phyloP scores from a whole-genome alignment of 495 filamentous ascomycete species.

The Aspergillus ostianus region DNA sequence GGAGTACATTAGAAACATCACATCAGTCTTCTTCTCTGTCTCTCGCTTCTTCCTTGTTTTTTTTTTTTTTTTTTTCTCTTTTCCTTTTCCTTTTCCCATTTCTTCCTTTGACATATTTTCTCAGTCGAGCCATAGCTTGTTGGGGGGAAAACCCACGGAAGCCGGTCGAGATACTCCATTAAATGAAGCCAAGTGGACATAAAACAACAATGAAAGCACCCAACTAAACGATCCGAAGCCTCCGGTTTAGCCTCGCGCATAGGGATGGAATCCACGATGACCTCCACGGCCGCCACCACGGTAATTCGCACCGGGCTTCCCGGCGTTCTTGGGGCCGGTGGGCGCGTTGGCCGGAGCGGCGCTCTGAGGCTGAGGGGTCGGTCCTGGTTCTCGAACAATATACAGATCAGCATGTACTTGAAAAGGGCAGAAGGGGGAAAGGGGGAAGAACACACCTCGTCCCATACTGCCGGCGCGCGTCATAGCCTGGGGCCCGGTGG shows the following conservation, averaged over 20 bases:
- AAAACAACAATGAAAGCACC: conserved; percentile 5
- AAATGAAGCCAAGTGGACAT: not conserved
- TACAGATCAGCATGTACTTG: not conserved
- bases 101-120: too few species aligned
- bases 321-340: conserved; percentile 94
- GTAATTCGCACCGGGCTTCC: conserved; percentile 91
- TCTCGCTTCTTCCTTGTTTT: too few species aligned
- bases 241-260: conserved; percentile 45
- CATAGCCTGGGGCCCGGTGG: conserved; percentile 51
- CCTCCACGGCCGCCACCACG: conserved; percentile 85
- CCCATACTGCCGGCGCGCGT: conserved; percentile 50
- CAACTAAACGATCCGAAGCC: not conserved
- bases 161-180: not conserved
- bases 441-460: conserved; percentile 39
- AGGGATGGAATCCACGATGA: conserved; percentile 78
- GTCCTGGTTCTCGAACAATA: conserved; percentile 25
- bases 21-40: not conserved
- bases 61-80: too few species aligned
- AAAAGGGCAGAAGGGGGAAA: conserved; percentile 4
- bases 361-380: conserved; percentile 56
- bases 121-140: too few species aligned
- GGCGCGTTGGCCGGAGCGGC: conserved; percentile 91
- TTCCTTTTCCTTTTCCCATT: too few species aligned
- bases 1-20: conserved; percentile 15
- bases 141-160: not conserved